Base-by-base conservation (phyloP, 2,329 filamentous ascomycete genomes). In the Talaromyces sp. region DNA sequence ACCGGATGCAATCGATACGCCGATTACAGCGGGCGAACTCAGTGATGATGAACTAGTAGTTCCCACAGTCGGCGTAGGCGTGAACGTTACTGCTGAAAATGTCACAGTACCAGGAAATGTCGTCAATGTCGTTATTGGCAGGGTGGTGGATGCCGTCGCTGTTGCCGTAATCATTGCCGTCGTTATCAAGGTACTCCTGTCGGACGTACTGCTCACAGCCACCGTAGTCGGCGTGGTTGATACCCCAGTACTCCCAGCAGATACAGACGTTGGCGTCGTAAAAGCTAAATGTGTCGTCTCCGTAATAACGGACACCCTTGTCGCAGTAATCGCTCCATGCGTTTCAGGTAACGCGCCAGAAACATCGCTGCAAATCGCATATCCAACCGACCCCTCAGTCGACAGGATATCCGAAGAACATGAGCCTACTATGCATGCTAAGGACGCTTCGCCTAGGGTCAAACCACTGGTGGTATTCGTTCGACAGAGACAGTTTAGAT, bases 401-500 rank as follows among this genome's bases (percentile, higher is more conserved):
- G 73, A 70, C 10, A 74, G 73, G 60, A 85, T 82, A 11, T 76
- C 71, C 3, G 79, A 77, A 4, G 78, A 74, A 74, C 90, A 93
- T 14, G 76, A 77, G 2, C 85, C 85, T 9, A 84, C 79, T 39
- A 90, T 82, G 74, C 90, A 93, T 71, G 88, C 85, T 67, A 91
- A 76, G 4, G 87, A 88, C 11, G 84, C 89, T 76, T 92, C 90
- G n/a, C 88, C 89, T 57, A 92, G 72, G 1, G 90, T 92, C 70
- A 87, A 89, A 10, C 87, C 88, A 35, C 84, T 84, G 13, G 75
- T 77, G 9, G 88, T 88, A 39, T 81, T 80, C 65, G 82, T 81
- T 43, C 83, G 82, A 74, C 90, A 93, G 7, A 92, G 80, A 69
- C 88, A 91, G 70, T 82, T 77, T 69, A 91, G 74, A 31, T 87